Conservation (phyloP, 345 rosid genomes). For the Durio zibethinus region DNA sequence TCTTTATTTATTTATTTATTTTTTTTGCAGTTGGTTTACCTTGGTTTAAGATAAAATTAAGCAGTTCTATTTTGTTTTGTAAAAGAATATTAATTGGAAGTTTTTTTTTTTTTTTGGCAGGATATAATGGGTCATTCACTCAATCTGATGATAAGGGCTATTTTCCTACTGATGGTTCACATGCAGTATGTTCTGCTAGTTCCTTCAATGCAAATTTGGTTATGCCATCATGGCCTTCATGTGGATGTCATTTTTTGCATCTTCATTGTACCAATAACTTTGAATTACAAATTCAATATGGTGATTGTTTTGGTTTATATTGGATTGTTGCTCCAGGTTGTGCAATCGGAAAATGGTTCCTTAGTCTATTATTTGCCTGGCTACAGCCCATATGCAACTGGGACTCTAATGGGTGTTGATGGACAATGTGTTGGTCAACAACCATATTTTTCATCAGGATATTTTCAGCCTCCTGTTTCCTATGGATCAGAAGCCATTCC, state of each 20-base stretch:
- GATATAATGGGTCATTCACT: slow-evolving; percentile 38
- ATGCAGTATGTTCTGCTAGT: slow-evolving; percentile 34
- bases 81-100: background rate
- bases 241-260: background rate
- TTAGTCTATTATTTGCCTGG: slow-evolving; percentile 46
- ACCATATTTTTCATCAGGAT: slow-evolving; percentile 40
- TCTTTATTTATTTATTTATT: background rate
- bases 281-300: too few species aligned
- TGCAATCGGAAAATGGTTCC: slow-evolving; percentile 48
- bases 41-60: background rate
- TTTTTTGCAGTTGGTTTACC: background rate
- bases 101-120: slow-evolving; percentile 42
- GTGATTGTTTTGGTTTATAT: background rate
- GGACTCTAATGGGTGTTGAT: slow-evolving; percentile 34
- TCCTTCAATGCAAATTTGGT: background rate
- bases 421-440: slow-evolving; percentile 42
- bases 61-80: background rate
- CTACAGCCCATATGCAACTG: slow-evolving; percentile 39
- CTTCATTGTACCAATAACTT: background rate
- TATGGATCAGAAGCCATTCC: slow-evolving; percentile 44
- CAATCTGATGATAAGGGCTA: slow-evolving; percentile 41
- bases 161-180: slow-evolving; percentile 31
- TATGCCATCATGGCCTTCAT: background rate
- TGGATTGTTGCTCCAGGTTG: slow-evolving; percentile 32
- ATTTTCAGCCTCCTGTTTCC: slow-evolving; percentile 35